phyloP scores from a whole-genome alignment of 2,329 filamentous ascomycete species.

The Bipolaris zeicola region DNA sequence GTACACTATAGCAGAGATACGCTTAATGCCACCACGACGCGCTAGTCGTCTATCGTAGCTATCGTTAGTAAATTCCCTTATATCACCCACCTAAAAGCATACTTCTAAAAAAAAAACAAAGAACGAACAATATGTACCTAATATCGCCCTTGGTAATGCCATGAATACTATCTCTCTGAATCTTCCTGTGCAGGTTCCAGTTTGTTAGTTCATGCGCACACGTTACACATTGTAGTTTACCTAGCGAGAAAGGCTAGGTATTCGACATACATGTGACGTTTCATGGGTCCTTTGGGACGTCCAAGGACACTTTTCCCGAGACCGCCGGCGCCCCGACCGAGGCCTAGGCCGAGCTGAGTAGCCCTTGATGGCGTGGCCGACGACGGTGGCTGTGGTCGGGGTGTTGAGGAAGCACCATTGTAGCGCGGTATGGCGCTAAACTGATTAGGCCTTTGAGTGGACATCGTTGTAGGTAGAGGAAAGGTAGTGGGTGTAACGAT shows the following conservation, averaged over 20 bases:
- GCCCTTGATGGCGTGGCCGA: slow-evolving; percentile 18
- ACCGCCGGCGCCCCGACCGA: slow-evolving; percentile 24
- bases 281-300: slow-evolving; percentile 11
- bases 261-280: slow-evolving; percentile 39
- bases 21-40: slow-evolving; percentile 76
- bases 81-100: no score
- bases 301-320: slow-evolving; percentile 8
- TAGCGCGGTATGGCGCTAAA: not conserved
- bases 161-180: slow-evolving; percentile 40
- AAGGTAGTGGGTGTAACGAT: not conserved
- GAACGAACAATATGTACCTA: slow-evolving; percentile 26
- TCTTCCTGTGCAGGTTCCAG: slow-evolving; percentile 27
- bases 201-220: slow-evolving; percentile 6
- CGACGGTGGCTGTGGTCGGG: not conserved
- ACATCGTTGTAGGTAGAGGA: not conserved
- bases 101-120: no score
- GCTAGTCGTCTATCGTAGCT: slow-evolving; percentile 63
- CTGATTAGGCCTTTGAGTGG: not conserved
- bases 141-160: slow-evolving; percentile 46
- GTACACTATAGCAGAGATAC: slow-evolving; percentile 70
- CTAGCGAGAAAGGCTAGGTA: not conserved
- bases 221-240: not conserved
- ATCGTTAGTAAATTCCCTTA: no score
- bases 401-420: slow-evolving; percentile 4
- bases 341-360: slow-evolving; percentile 22